These are phyloP conservation scores for Pseudogymnoascus sp. DNA, from an alignment of 2,329 filamentous ascomycete genomes.

Conservation along the genomic window DNA sequence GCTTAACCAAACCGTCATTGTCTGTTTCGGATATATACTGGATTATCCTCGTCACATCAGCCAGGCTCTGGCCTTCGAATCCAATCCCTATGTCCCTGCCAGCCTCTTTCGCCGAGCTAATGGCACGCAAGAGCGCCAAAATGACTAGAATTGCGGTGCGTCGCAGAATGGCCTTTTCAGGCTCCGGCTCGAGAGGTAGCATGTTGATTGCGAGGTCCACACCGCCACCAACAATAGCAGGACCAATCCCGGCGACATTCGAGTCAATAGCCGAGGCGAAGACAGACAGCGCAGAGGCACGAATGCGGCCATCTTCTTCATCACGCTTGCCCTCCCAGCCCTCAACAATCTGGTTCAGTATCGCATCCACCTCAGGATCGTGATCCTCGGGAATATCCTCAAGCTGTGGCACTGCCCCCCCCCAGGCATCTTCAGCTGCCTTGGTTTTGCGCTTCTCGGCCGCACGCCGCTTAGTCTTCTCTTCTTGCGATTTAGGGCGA, in stretches of 20 bases:
- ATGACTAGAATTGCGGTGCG: conserved; percentile 59
- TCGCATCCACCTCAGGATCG: conserved; percentile 32
- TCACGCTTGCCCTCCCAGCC: conserved; percentile 62
- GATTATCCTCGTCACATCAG: conserved; percentile 55
- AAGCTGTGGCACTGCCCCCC: conserved; percentile 43
- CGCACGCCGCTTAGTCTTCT: conserved; percentile 45
- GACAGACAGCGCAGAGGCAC: conserved; percentile 61
- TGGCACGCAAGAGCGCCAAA: conserved; percentile 51
- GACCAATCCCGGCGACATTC: conserved; percentile 49
- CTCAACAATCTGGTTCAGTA: conserved; percentile 51
- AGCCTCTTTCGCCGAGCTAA: conserved; percentile 46
- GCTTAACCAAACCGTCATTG: conserved; percentile 58
- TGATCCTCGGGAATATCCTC: conserved; percentile 31
- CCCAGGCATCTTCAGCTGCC: conserved; percentile 48
- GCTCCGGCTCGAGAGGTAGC: conserved; percentile 52
- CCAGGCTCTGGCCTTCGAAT: conserved; percentile 46
- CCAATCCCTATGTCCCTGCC: conserved; percentile 45
- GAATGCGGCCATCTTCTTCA: conserved; percentile 62
- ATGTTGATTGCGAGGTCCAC: conserved; percentile 58
- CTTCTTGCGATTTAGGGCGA: conserved; percentile 51
- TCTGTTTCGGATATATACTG: conserved; percentile 59
- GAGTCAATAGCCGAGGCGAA: conserved; percentile 53
- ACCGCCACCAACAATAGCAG: conserved; percentile 44
- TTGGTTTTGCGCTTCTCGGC: conserved; percentile 41
- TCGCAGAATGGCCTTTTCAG: conserved; percentile 57